These are phyloP conservation scores for Huntiella omanensis DNA, from an alignment of 2,329 filamentous ascomycete species.

Conservation along the genomic window DNA sequence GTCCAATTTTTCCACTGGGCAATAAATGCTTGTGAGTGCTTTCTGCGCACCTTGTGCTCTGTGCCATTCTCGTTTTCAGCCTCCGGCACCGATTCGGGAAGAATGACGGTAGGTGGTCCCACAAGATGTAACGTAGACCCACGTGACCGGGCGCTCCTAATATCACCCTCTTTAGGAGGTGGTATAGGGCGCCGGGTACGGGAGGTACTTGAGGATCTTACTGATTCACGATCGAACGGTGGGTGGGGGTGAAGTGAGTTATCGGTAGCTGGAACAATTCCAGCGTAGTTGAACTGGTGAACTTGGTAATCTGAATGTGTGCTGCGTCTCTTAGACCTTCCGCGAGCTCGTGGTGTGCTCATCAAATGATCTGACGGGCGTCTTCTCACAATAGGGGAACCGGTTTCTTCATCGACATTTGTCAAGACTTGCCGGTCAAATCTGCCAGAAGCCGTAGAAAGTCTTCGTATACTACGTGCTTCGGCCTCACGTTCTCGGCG, in stretches of 20 bases:
- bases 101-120: conserved; percentile 37
- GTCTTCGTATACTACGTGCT: conserved; percentile 55
- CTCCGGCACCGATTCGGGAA: conserved; percentile 15
- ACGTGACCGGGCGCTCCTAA: conserved; percentile 51
- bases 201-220: conserved; percentile 60
- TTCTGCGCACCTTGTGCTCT: conserved; percentile 32
- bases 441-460: conserved; percentile 79
- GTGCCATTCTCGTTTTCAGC: conserved; percentile 13
- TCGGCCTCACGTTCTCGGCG: conserved; percentile 71
- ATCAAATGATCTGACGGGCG: conserved; percentile 25
- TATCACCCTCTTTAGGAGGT: conserved; percentile 65
- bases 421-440: conserved; percentile 62
- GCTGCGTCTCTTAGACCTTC: conserved; percentile 59
- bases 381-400: conserved; percentile 5
- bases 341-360: conserved; percentile 45
- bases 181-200: conserved; percentile 56
- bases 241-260: conserved; percentile 25
- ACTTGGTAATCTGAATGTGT: conserved; percentile 50
- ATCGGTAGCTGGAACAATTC: conserved; percentile 13
- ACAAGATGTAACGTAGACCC: conserved; percentile 79
- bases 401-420: conserved; percentile 58
- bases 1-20: conserved; percentile 46
- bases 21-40: conserved; percentile 38
- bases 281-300: conserved; percentile 29
- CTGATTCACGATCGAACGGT: conserved; percentile 60